These are phyloP conservation scores for Aspergillus tanneri DNA, from an alignment of 2,329 filamentous ascomycete species.

Conservation along the genomic window DNA sequence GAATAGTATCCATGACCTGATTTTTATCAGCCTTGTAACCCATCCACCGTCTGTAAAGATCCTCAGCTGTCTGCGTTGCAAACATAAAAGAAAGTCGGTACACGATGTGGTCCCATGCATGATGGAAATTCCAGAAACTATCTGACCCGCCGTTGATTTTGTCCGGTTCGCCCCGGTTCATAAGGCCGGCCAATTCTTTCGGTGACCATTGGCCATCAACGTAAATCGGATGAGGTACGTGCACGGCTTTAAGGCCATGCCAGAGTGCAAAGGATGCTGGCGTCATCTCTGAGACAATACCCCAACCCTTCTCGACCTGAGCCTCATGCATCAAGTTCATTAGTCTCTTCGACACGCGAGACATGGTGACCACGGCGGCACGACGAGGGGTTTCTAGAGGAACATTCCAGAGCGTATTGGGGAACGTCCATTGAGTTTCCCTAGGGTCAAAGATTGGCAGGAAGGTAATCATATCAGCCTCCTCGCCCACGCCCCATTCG, in stretches of 20 bases:
- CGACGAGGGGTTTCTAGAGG: conserved; percentile 59
- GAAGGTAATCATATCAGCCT: conserved; percentile 73
- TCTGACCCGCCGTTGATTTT: conserved; percentile 49
- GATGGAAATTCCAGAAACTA: conserved; percentile 37
- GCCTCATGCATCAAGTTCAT: conserved; percentile 73
- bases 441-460: conserved; percentile 74
- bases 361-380: conserved; percentile 69
- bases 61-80: conserved; percentile 41
- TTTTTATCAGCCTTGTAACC: conserved; percentile 33
- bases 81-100: conserved; percentile 31
- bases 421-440: conserved; percentile 70
- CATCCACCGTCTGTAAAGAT: conserved; percentile 58
- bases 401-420: conserved; percentile 69
- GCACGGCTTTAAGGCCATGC: conserved; percentile 75
- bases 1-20: conserved; percentile 18
- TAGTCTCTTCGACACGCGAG: conserved; percentile 65
- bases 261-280: conserved; percentile 69
- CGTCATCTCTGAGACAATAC: conserved; percentile 79
- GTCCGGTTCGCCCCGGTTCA: conserved; percentile 54
- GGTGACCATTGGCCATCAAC: conserved; percentile 58
- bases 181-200: conserved; percentile 54
- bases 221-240: conserved; percentile 59
- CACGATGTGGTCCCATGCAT: conserved; percentile 30
- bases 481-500: conserved; percentile 46
- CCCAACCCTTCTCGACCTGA: conserved; percentile 61